Conservation (phyloP, 2,329 filamentous ascomycete genomes). For the Aspergillus ochraceoroseus region DNA sequence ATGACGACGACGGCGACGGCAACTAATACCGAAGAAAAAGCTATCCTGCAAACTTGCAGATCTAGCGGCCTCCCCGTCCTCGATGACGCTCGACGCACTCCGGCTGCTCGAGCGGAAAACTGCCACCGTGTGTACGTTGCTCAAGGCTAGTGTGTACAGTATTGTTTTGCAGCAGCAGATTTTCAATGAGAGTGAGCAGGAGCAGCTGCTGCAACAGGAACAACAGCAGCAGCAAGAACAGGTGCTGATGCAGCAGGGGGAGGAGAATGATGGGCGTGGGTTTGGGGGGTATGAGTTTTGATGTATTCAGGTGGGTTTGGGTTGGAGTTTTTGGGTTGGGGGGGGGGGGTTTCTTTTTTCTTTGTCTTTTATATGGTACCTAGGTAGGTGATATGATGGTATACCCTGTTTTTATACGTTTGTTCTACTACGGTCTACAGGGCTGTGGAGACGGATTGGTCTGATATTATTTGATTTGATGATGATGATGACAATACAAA, state of each 20-base stretch:
- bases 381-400: slow-evolving; percentile 11
- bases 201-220: slow-evolving; percentile 28
- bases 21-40: slow-evolving; percentile 22
- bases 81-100: slow-evolving; percentile 71
- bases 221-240: slow-evolving; percentile 19
- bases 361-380: slow-evolving; percentile 14
- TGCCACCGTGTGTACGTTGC: slow-evolving; percentile 84
- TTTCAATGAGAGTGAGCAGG: slow-evolving; percentile 54
- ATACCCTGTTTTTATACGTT: slow-evolving; percentile 9
- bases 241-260: slow-evolving; percentile 20
- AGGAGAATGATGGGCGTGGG: slow-evolving; percentile 14
- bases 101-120: slow-evolving; percentile 90
- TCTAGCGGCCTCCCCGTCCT: slow-evolving; percentile 61
- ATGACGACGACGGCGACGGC: no score
- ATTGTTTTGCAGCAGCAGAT: slow-evolving; percentile 98
- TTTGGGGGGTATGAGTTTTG: slow-evolving; percentile 26
- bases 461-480: no score
- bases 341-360: slow-evolving; percentile 10
- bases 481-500: slow-evolving; percentile 4
- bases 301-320: slow-evolving; percentile 1
- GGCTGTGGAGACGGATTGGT: no score
- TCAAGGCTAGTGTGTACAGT: slow-evolving; percentile 97
- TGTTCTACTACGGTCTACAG: no score
- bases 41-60: slow-evolving; percentile 48
- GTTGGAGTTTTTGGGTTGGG: slow-evolving; percentile 3